A percentile compares a stretch with the other conserved stretches of the same genome.
Evolutionary conservation across 1,284 basidiomycete genomes (phyloP).

Genomic region (Hemileia vastatrix): DNA sequence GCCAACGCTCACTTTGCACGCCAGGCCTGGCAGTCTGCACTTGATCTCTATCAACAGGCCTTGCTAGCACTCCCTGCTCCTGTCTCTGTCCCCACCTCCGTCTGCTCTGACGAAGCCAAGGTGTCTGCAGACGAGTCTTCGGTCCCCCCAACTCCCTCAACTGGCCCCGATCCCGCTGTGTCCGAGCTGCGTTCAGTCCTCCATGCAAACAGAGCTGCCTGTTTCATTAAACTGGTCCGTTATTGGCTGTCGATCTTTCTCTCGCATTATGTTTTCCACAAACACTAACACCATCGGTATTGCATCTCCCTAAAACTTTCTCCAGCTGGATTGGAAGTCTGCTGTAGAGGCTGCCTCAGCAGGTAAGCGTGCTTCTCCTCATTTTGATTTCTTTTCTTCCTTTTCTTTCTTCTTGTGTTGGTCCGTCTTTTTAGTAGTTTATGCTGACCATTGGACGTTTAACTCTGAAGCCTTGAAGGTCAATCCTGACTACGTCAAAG

Average conservation of each 20-base stretch:
- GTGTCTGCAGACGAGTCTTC: background rate
- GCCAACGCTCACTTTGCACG: constrained; percentile 1
- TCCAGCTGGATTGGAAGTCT: constrained; percentile 48
- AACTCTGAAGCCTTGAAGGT: constrained; percentile 61
- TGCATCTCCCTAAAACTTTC: background rate
- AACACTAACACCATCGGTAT: constrained; percentile 40
- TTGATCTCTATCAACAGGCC: constrained; percentile 5
- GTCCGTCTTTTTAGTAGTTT: background rate
- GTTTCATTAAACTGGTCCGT: constrained; percentile 62
- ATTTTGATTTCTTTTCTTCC: background rate
- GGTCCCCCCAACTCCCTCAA: background rate
- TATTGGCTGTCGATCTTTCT: background rate
- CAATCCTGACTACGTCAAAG: constrained; percentile 75
- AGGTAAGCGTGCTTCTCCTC: constrained; percentile 51
- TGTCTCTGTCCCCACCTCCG: background rate
- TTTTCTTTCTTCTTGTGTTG: constrained; percentile 7
- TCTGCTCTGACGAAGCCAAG: background rate
- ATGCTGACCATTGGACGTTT: background rate
- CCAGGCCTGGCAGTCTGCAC: constrained; percentile 1
- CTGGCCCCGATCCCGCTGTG: background rate
- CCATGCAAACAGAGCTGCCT: constrained; percentile 71
- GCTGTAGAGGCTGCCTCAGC: constrained; percentile 65
- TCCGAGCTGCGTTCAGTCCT: constrained; percentile 54
- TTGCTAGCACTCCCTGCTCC: background rate
- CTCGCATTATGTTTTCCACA: constrained; percentile 2